Conservation (phyloP, 2,329 filamentous ascomycete species). For the Dactylellina leptospora region DNA sequence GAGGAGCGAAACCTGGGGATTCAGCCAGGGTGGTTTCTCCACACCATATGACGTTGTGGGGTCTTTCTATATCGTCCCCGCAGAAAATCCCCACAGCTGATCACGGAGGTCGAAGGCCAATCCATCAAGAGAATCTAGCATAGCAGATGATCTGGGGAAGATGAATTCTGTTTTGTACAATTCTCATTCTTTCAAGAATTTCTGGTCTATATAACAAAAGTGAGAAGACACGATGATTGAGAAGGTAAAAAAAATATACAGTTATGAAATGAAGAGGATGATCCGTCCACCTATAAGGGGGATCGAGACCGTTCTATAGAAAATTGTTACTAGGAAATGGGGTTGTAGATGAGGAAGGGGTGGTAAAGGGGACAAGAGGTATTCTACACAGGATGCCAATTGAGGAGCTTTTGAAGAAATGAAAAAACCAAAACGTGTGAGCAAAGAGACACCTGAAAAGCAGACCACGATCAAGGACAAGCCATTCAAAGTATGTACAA, state of each 20-base stretch:
- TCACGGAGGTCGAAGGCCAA: not conserved
- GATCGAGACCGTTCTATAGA: conserved; percentile 28
- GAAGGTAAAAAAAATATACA: conserved; percentile 37
- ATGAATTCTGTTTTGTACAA: conserved; percentile 14
- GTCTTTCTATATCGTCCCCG: conserved; percentile 6
- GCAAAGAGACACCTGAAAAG: not conserved
- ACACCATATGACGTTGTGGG: conserved; percentile 8
- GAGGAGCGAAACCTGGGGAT: not conserved
- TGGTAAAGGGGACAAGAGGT: conserved; percentile 11
- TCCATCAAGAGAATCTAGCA: not conserved
- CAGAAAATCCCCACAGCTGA: conserved; percentile 26
- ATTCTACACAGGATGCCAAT: conserved; percentile 51
- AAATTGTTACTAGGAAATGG: conserved; percentile 43
- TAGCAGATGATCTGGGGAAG: not conserved
- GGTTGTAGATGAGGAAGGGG: not conserved
- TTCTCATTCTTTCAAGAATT: conserved; percentile 25
- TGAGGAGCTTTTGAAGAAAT: conserved; percentile 42
- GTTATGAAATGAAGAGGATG: conserved; percentile 25
- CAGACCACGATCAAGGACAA: not conserved
- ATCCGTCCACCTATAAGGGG: conserved; percentile 7
- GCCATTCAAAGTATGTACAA: conserved; percentile 36
- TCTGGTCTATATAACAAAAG: conserved; percentile 39
- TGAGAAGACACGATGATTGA: conserved; percentile 11
- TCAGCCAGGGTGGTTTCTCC: conserved; percentile 13
- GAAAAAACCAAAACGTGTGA: conserved; percentile 8